phyloP scores from a whole-genome alignment of 441 rosid genomes.

The Eutrema salsugineum region DNA sequence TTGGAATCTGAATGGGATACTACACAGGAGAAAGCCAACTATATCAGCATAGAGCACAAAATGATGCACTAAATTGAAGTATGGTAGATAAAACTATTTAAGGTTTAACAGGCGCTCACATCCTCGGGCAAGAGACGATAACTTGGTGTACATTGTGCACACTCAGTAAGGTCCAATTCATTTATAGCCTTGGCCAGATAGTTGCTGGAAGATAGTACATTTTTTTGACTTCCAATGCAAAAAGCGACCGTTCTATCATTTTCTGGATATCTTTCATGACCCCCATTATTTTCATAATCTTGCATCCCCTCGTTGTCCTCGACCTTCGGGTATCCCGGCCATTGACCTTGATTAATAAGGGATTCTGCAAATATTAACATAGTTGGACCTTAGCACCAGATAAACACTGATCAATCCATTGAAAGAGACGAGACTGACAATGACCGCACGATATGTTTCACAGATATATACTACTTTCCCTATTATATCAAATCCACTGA shows the following conservation, averaged over 20 bases:
- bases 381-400: slow-evolving; percentile 13
- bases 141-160: slow-evolving; percentile 90
- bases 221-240: slow-evolving; percentile 52
- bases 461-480: not conserved
- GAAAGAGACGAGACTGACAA: not conserved
- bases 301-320: slow-evolving; percentile 66
- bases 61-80: not conserved
- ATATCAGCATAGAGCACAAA: slow-evolving; percentile 10
- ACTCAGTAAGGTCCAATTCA: slow-evolving; percentile 89
- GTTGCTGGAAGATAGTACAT: slow-evolving; percentile 53
- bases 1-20: slow-evolving; percentile 79
- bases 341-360: slow-evolving; percentile 54
- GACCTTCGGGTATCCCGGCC: slow-evolving; percentile 56
- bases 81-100: not conserved
- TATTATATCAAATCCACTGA: not conserved
- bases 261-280: slow-evolving; percentile 61
- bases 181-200: slow-evolving; percentile 74
- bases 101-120: slow-evolving; percentile 39
- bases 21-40: slow-evolving; percentile 36
- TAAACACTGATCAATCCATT: not conserved
- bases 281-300: slow-evolving; percentile 52
- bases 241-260: slow-evolving; percentile 52
- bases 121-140: slow-evolving; percentile 87
- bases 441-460: not conserved
- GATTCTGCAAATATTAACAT: slow-evolving; percentile 40